phyloP scores from a whole-genome alignment of 176 grass and related monocot species.

The Rhynchospora tenuis region DNA sequence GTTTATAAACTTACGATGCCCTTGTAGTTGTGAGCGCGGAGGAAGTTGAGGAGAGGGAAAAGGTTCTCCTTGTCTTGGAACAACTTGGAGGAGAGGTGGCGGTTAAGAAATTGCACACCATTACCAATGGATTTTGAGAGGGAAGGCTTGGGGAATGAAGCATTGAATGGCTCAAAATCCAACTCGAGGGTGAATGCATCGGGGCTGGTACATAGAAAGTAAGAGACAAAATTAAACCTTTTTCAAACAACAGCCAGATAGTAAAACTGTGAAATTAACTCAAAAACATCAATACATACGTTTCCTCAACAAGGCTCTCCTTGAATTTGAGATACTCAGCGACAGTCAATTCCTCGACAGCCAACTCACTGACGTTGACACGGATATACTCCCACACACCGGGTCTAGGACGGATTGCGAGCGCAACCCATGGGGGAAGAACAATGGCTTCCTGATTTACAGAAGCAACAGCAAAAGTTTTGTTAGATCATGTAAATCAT shows the following conservation, averaged over 20 bases:
- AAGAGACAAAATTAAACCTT: slow-evolving; percentile 18
- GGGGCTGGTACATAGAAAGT: slow-evolving; percentile 25
- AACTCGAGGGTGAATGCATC: slow-evolving; percentile 72
- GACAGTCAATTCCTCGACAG: slow-evolving; percentile 72
- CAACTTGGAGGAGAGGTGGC: slow-evolving; percentile 96
- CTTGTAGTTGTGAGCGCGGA: slow-evolving; percentile 77
- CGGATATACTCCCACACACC: slow-evolving; percentile 98
- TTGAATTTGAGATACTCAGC: slow-evolving; percentile 96
- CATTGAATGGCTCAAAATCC: slow-evolving; percentile 98
- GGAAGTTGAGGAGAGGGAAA: slow-evolving; percentile 83
- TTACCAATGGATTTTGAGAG: slow-evolving; percentile 98
- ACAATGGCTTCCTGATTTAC: slow-evolving; percentile 82
- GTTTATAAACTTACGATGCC: slow-evolving; percentile 53
- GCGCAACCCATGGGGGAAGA: slow-evolving; percentile 73
- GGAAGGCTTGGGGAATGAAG: slow-evolving; percentile 88
- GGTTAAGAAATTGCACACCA: slow-evolving; percentile 93
- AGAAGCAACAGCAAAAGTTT: neutral
- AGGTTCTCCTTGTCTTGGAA: slow-evolving; percentile 98
- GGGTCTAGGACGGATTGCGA: slow-evolving; percentile 92
- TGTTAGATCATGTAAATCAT: neutral
- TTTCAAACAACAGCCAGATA: neutral
- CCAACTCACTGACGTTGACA: slow-evolving; percentile 84
- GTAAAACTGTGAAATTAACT: neutral
- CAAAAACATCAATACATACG: slow-evolving; percentile 39
- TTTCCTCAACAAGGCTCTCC: slow-evolving; percentile 76